Evolutionary conservation across 2,329 filamentous ascomycete genomes (phyloP).

Genomic region (Basipetospora chlamydospora): DNA sequence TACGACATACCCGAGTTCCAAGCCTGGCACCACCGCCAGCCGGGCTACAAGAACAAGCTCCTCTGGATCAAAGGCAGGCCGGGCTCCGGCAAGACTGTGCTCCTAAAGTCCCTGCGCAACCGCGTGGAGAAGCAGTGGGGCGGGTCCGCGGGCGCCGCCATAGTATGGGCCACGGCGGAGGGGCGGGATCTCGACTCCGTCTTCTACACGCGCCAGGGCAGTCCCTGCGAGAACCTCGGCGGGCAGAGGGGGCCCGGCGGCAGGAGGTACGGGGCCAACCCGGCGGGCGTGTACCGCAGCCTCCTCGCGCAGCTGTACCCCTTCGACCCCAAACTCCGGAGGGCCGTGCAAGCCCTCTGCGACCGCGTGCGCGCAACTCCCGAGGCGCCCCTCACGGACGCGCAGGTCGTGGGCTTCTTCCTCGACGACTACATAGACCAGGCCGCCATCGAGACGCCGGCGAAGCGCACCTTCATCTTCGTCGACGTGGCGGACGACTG

Average conservation of each 20-base stretch:
- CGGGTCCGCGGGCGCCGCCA: conserved; percentile 11
- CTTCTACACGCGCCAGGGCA: conserved; percentile 10
- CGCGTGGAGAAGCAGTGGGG: conserved; percentile 15
- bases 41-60: conserved; percentile 13
- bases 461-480: conserved; percentile 17
- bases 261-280: conserved; percentile 7
- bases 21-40: conserved; percentile 16
- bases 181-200: conserved; percentile 11
- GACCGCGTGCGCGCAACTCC: conserved; percentile 6
- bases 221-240: no score
- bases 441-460: conserved; percentile 12
- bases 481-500: conserved; percentile 16
- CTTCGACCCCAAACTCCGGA: conserved; percentile 15
- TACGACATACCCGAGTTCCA: conserved; percentile 17
- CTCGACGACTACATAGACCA: conserved; percentile 16
- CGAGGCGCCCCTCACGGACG: conserved; percentile 13
- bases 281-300: conserved; percentile 14
- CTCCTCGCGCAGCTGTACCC: conserved; percentile 16
- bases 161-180: conserved; percentile 14
- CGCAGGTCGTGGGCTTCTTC: conserved; percentile 16
- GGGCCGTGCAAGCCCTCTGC: conserved; percentile 11
- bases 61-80: conserved; percentile 18
- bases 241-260: no score
- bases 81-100: conserved; percentile 17
- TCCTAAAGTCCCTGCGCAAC: conserved; percentile 14